phyloP scores from a whole-genome alignment of 805 yeast species.

The Hanseniaspora jakobsenii region DNA sequence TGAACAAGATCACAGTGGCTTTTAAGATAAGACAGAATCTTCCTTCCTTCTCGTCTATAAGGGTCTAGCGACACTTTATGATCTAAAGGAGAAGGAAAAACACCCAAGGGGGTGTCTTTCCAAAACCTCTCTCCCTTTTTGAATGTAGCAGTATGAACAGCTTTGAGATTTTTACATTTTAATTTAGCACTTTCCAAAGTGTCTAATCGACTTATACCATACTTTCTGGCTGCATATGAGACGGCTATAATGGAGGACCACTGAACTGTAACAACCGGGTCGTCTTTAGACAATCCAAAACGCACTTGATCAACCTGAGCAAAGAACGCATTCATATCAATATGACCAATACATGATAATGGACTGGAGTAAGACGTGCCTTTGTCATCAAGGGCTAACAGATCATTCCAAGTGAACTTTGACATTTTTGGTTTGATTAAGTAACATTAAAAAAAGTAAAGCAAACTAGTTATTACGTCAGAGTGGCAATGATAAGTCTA shows the following conservation, averaged over 20 bases:
- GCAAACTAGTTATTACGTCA: too few relatives aligned
- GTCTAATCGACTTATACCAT: conserved; percentile 72
- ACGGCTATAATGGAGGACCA: conserved; percentile 89
- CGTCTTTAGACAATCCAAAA: conserved; percentile 48
- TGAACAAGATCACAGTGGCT: conserved; percentile 58
- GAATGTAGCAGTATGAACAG: conserved; percentile 90
- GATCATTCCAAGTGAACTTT: conserved; percentile 37
- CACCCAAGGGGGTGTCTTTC: conserved; percentile 52
- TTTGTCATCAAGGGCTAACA: conserved; percentile 37
- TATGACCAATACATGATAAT: conserved; percentile 65
- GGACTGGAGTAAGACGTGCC: conserved; percentile 48
- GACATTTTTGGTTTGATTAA: conserved; percentile 27
- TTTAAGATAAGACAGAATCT: conserved; percentile 55
- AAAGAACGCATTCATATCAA: conserved; percentile 89
- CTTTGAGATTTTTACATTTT: conserved; percentile 63
- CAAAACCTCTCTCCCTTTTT: conserved; percentile 74
- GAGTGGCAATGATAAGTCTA: too few relatives aligned
- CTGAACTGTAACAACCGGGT: conserved; percentile 88
- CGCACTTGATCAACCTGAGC: conserved; percentile 87
- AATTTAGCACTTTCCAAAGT: conserved; percentile 50
- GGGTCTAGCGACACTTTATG: conserved; percentile 88
- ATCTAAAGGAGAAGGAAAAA: conserved; percentile 32
- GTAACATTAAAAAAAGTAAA: too few relatives aligned
- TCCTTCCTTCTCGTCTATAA: conserved; percentile 75
- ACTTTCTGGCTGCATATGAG: conserved; percentile 75